Evolutionary conservation across 2,329 filamentous ascomycete genomes (phyloP), one percentile per base, ranked within the genome.

Genomic region (Whalleya microplaca): DNA sequence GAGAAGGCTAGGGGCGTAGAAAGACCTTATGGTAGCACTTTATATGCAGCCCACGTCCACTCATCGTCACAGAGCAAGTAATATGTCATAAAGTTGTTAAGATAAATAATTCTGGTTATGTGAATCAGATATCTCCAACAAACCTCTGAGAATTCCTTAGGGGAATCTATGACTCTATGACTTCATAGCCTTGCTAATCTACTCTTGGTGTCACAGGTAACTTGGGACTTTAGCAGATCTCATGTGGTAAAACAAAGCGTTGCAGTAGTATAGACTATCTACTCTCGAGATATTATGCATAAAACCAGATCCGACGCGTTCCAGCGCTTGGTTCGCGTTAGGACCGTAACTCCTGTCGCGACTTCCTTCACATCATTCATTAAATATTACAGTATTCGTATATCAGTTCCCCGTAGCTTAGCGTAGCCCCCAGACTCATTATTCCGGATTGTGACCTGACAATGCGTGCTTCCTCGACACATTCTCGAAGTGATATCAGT

Each of bases 311-410:
- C 47, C 42, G 41, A 62, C 64, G 62, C 61, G 58, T 66, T 63
- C 67, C 65, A 69, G 65, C 65, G 45, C 67, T 68, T 67, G 65
- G 66, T 58, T 60, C 55, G 63, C 62, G 64, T 52, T 45, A 58
- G 41, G 43, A 53, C 58, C 56, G 53, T 65, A 43, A 41, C 21
- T 45, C 41, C 43, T 21, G 23, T 51, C 40, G 12, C 14, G 48
- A 45, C 23, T 37, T n/a, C 23, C 23, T 27, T 16, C 37, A 29
- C 40, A 20, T 47, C 52, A 21, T 45, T 51, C 47, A 44, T 29
- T 50, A 55, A 58, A 53, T 52, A 66, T 66, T 66, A 66, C 48
- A 58, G 47, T 64, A 18, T 21, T 51, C 44, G 32, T 45, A 45
- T 55, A n/a, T 56, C 48, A 29, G 46, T 41, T 10, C 47, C 20